Conservation (phyloP, 306 rosid species). For the Benincasa hispida region DNA sequence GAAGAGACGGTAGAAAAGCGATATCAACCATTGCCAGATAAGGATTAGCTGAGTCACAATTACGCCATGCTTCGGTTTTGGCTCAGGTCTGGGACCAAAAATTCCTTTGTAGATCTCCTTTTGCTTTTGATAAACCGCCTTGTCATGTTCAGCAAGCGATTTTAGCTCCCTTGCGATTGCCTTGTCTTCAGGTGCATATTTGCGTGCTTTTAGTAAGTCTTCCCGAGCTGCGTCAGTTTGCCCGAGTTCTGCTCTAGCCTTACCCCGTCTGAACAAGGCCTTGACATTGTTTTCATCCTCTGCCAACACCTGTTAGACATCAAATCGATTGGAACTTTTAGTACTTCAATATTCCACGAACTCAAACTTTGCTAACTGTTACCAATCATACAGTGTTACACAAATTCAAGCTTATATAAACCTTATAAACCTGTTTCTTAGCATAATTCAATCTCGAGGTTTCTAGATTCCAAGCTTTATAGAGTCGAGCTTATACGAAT, state of each 20-base stretch:
- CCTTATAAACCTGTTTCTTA: not conserved
- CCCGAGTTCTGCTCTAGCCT: conserved; percentile 84
- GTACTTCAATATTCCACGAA: not conserved
- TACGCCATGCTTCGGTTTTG: conserved; percentile 34
- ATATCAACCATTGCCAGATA: conserved; percentile 59
- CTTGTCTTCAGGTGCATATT: conserved; percentile 61
- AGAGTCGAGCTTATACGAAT: not conserved
- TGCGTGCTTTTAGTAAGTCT: conserved; percentile 59
- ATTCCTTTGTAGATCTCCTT: conserved; percentile 88
- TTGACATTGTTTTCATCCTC: conserved; percentile 80
- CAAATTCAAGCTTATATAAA: not conserved
- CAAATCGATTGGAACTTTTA: not conserved
- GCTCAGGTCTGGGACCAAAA: conserved; percentile 67
- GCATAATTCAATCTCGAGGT: not conserved
- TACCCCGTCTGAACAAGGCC: conserved; percentile 83
- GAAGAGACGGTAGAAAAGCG: conserved; percentile 35
- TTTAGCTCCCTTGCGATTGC: conserved; percentile 66
- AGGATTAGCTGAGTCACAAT: conserved; percentile 26
- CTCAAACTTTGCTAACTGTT: not conserved
- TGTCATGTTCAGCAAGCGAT: conserved; percentile 66
- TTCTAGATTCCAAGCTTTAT: not conserved
- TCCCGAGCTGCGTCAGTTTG: conserved; percentile 78
- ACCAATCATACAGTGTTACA: not conserved
- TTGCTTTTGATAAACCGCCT: conserved; percentile 80
- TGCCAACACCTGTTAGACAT: conserved; percentile 46